These are phyloP conservation scores for Calendula officinalis DNA, from an alignment of 129 eudicot genomes.

Conservation along the genomic window DNA sequence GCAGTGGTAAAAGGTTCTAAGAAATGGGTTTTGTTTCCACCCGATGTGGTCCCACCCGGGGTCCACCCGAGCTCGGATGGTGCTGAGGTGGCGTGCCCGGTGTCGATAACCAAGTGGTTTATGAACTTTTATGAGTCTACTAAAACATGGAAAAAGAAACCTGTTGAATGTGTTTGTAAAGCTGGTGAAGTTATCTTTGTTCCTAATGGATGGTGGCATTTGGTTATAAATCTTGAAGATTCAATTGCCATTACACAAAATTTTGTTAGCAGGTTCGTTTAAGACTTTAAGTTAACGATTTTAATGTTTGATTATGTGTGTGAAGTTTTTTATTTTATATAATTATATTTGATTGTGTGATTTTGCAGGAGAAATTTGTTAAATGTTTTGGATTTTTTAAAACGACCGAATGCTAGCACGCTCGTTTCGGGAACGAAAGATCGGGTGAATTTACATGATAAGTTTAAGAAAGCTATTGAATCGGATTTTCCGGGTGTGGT, in stretches of 20 bases:
- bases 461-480: conserved; percentile 79
- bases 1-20: conserved; percentile 94
- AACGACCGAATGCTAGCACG: conserved; percentile 75
- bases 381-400: conserved; percentile 79
- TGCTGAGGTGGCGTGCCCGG: conserved; percentile 98
- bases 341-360: background rate
- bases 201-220: conserved; percentile 99
- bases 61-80: conserved; percentile 98
- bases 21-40: conserved; percentile 93
- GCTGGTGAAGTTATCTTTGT: conserved; percentile 97
- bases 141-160: conserved; percentile 75
- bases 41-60: conserved; percentile 95
- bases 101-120: conserved; percentile 94
- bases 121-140: conserved; percentile 88
- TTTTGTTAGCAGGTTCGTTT: conserved; percentile 84
- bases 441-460: conserved; percentile 76
- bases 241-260: conserved; percentile 96
- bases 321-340: background rate
- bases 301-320: background rate
- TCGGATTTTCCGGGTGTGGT: conserved; percentile 69
- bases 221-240: conserved; percentile 94
- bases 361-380: conserved; percentile 82
- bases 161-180: conserved; percentile 88
- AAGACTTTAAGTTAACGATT: background rate
- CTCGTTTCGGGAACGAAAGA: conserved; percentile 95